phyloP scores from a whole-genome alignment of 352 stramenopile species.

The Phytophthora ohioensis region DNA sequence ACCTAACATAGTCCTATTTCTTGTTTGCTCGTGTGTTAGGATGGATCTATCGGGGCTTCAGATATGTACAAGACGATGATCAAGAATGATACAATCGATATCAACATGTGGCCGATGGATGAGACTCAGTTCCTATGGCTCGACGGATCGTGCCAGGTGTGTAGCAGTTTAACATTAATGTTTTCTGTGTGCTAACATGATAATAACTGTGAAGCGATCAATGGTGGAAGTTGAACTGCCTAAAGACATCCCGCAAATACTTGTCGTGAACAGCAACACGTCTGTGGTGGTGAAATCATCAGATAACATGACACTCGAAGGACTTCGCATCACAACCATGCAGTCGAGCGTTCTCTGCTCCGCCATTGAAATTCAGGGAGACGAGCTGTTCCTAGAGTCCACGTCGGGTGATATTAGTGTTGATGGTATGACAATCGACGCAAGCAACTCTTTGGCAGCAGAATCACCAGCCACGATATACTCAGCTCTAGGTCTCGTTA shows the following conservation, averaged over 20 bases:
- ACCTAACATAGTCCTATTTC: background rate
- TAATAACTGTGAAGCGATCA: conserved; percentile 41
- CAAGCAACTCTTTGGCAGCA: conserved; percentile 21
- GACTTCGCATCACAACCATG: conserved; percentile 48
- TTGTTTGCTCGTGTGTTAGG: conserved; percentile 23
- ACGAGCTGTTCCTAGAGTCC: conserved; percentile 48
- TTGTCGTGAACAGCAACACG: conserved; percentile 58
- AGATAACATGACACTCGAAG: conserved; percentile 39
- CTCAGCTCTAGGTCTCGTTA: conserved; percentile 58
- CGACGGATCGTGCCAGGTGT: conserved; percentile 75
- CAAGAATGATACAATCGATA: conserved; percentile 33
- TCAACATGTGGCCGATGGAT: conserved; percentile 43
- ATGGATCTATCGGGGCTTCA: conserved; percentile 10
- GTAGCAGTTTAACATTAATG: background rate
- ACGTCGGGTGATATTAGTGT: conserved; percentile 62
- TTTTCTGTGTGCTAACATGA: background rate
- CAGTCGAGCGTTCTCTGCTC: conserved; percentile 61
- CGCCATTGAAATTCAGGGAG: conserved; percentile 46
- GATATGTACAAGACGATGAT: conserved; percentile 45
- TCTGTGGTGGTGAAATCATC: conserved; percentile 60
- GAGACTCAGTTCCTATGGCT: conserved; percentile 70
- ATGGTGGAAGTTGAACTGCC: conserved; percentile 53
- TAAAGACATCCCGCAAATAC: conserved; percentile 24
- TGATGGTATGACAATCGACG: conserved; percentile 55
- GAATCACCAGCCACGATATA: conserved; percentile 47